Base-by-base conservation (phyloP, 2,329 filamentous ascomycete species). In the Thelonectria olida region DNA sequence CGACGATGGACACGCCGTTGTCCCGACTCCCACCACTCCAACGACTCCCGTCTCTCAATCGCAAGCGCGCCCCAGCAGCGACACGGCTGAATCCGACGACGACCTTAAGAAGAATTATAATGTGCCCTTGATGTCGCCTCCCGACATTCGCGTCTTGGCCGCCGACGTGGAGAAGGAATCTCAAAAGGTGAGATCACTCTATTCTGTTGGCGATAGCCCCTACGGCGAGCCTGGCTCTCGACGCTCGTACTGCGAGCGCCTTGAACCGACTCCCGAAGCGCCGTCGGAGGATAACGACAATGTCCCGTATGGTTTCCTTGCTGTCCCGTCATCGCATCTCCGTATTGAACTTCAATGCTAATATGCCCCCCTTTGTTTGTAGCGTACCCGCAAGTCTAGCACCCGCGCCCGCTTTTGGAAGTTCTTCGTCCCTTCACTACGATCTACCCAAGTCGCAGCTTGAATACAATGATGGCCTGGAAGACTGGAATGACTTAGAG, bases 121-220 rank as follows among this genome's bases (percentile, higher is more conserved):
- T 44, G 62, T 54, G 60, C 58, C 59, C 55, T 54, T 61, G 60
- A 62, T 62, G 58, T 68, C 75, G 28, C 67, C 77, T 55, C 83
- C 84, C 65, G 81, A 80, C 74, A 84, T 85, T 68, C 81, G 80
- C 67, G 75, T 87, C 72, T 78, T 86, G 74, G 79, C 84, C 69
- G 78, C 79, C 74, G 84, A 87, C 69, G 76, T 83, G 71, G 85
- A 88, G 80, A 84, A 83, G 79, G 85, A 88, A 79, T 88, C 85
- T 79, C 84, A 85, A 84, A 87, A 88, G 82, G 85, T 88, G 83
- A 87, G 85, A 82, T 88, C 85, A 78, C 85, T 88, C 78, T 88
- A 88, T 82, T 82, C 84, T 79, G 80, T 81, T 72, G 82, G 81
- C 78, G 84, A 85, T 73, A 76, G 75, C 76, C 75, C 83, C 76